A percentile compares a stretch with the other conserved stretches of the same genome.
Evolutionary conservation across 2,329 filamentous ascomycete genomes (phyloP).

Genomic region (Exophiala dermatitidis): DNA sequence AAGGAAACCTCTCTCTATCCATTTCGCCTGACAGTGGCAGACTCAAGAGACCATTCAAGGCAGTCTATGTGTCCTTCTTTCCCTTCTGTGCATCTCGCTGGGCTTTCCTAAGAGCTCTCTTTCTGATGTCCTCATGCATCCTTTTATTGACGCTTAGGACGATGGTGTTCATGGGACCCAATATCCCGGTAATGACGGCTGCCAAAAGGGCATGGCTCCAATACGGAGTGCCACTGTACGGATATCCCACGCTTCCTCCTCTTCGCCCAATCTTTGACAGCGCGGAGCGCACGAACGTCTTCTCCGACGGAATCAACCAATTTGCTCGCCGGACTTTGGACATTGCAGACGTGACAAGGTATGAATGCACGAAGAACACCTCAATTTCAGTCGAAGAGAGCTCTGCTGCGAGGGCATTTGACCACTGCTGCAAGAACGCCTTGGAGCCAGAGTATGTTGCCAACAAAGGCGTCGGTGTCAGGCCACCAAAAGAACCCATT

Average conservation of each 20-base stretch:
- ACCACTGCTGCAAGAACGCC: conserved; percentile 97
- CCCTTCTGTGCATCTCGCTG: conserved; percentile 39
- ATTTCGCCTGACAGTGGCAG: too few relatives aligned
- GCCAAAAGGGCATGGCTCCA: conserved; percentile 89
- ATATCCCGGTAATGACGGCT: conserved; percentile 60
- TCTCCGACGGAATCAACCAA: conserved; percentile 70
- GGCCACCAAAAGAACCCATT: conserved; percentile 94
- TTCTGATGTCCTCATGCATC: conserved; percentile 79
- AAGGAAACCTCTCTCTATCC: too few relatives aligned
- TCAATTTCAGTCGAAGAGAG: conserved; percentile 72
- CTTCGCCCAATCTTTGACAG: conserved; percentile 72
- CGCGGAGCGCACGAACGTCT: conserved; percentile 70
- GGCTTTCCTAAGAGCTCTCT: conserved; percentile 72
- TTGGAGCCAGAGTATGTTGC: conserved; percentile 97
- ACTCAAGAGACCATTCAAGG: not conserved
- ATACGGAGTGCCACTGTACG: conserved; percentile 82
- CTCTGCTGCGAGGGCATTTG: conserved; percentile 73
- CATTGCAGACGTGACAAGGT: conserved; percentile 94
- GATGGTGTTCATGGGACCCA: conserved; percentile 51
- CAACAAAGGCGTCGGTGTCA: conserved; percentile 82
- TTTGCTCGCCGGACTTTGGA: conserved; percentile 82
- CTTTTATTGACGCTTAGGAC: conserved; percentile 55
- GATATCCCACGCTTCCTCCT: conserved; percentile 69
- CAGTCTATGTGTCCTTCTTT: conserved; percentile 15
- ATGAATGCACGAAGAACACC: conserved; percentile 85